Conservation (phyloP, 129 eudicot genomes). For the Saussurea involucrata region DNA sequence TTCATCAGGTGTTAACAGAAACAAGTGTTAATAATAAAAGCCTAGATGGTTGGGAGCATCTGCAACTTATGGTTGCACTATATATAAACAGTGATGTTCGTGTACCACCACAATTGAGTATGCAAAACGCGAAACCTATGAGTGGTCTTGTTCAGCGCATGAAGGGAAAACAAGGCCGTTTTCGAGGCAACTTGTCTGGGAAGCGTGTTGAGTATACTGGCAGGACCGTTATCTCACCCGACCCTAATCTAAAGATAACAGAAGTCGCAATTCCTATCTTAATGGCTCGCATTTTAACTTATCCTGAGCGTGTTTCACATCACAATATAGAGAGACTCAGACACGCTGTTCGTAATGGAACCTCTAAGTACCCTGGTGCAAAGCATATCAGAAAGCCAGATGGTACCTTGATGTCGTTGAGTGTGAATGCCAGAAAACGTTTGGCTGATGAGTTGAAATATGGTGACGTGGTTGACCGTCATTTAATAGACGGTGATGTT, state of each 20-base stretch:
- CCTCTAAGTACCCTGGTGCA: slow-evolving; percentile 90
- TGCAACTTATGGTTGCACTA: slow-evolving; percentile 73
- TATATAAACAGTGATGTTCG: slow-evolving; percentile 90
- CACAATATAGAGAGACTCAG: slow-evolving; percentile 90
- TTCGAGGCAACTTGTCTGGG: slow-evolving; percentile 84
- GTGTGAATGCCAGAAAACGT: slow-evolving; percentile 53
- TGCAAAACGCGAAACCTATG: slow-evolving; percentile 37
- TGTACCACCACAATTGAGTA: slow-evolving; percentile 34
- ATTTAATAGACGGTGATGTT: slow-evolving; percentile 88
- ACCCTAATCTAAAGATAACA: slow-evolving; percentile 87
- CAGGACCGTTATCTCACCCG: slow-evolving; percentile 98
- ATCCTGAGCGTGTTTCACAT: slow-evolving; percentile 86
- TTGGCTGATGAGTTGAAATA: slow-evolving; percentile 78
- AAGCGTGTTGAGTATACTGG: slow-evolving; percentile 98
- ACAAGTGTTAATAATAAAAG: slow-evolving; percentile 30
- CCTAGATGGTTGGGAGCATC: slow-evolving; percentile 50
- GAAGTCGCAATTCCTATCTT: slow-evolving; percentile 91
- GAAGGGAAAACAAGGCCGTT: slow-evolving; percentile 96
- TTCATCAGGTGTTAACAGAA: slow-evolving; percentile 54
- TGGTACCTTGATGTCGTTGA: slow-evolving; percentile 71
- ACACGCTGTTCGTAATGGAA: slow-evolving; percentile 89
- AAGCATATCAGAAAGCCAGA: slow-evolving; percentile 62
- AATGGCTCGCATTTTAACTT: slow-evolving; percentile 85
- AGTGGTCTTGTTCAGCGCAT: slow-evolving; percentile 92
- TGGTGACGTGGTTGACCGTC: slow-evolving; percentile 85